These are phyloP conservation scores for Coprinopsis sp. DNA, from an alignment of 768 basidiomycete species.

Conservation along the genomic window DNA sequence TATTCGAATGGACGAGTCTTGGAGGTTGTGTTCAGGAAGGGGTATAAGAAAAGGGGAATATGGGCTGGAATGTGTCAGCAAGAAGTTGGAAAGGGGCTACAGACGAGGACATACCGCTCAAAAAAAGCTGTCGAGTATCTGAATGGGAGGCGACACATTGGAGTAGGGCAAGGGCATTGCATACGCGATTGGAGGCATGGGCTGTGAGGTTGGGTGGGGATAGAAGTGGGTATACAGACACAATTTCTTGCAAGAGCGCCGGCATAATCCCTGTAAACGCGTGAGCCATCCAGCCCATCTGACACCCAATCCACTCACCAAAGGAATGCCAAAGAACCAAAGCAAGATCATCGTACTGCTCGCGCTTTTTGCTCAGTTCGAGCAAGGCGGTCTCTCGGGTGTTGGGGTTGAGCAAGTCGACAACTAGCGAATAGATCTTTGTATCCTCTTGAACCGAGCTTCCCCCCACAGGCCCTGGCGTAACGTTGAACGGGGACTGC, in stretches of 20 bases:
- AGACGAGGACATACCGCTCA: constrained; percentile 66
- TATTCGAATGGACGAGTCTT: constrained; percentile 99
- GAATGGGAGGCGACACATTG: constrained; percentile 98
- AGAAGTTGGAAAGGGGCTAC: constrained; percentile 2
- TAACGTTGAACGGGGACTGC: constrained; percentile 20
- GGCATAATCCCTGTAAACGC: constrained; percentile 84
- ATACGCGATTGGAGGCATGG: constrained; percentile 96
- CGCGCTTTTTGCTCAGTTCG: constrained; percentile 97
- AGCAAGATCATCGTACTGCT: constrained; percentile 98
- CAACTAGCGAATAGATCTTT: constrained; percentile 89
- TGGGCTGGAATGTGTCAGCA: constrained; percentile 77
- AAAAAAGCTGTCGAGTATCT: constrained; percentile 91
- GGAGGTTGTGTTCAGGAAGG: constrained; percentile 97
- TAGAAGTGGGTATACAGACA: constrained; percentile 94
- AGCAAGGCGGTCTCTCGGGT: constrained; percentile 88
- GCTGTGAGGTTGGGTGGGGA: constrained; percentile 95
- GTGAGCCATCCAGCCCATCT: constrained; percentile 1
- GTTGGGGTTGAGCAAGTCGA: constrained; percentile 77
- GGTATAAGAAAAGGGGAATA: constrained; percentile 97
- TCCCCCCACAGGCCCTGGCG: constrained; percentile 10
- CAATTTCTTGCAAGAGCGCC: constrained; percentile 93
- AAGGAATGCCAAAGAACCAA: constrained; percentile 98
- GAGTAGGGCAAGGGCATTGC: constrained; percentile 94
- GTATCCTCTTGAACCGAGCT: constrained; percentile 42
- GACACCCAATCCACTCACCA: constrained; percentile 43